phyloP scores from a whole-genome alignment of 2,329 filamentous ascomycete species.

The Cercospora nicotianae region DNA sequence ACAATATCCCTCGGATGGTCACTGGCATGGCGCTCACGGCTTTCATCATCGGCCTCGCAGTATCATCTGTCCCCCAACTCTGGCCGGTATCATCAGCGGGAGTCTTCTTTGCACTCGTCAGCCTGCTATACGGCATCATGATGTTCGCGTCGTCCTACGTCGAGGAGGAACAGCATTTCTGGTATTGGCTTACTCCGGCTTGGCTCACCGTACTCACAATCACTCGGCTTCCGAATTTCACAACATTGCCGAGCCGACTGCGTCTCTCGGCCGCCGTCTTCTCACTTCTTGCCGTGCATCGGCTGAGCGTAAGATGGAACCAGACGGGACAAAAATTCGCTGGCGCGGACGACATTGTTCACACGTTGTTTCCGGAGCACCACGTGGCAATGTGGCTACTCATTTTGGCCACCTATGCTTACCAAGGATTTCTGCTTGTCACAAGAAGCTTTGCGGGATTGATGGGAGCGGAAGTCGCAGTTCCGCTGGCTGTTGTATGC shows the following conservation, averaged over 20 bases:
- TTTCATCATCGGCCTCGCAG: constrained; percentile 44
- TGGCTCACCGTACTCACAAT: constrained; percentile 55
- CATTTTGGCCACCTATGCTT: constrained; percentile 67
- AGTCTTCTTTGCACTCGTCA: constrained; percentile 41
- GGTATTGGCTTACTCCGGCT: constrained; percentile 83
- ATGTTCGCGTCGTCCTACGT: constrained; percentile 99
- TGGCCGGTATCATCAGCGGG: constrained; percentile 49
- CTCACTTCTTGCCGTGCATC: constrained; percentile 58
- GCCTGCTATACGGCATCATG: constrained; percentile 68
- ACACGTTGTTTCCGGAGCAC: constrained; percentile 64
- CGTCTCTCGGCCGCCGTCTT: constrained; percentile 24
- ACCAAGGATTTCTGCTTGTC: constrained; percentile 53
- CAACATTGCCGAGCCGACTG: neutral
- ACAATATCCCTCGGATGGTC: constrained; percentile 67
- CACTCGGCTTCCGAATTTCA: constrained; percentile 11
- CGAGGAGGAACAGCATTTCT: constrained; percentile 97
- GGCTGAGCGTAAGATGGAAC: constrained; percentile 80
- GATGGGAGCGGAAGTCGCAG: constrained; percentile 32
- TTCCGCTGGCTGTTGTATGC: constrained; percentile 44
- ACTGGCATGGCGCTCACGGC: constrained; percentile 47
- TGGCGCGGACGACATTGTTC: constrained; percentile 84
- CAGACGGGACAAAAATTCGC: constrained; percentile 96
- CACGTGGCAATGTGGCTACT: constrained; percentile 72
- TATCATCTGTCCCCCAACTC: constrained; percentile 35
- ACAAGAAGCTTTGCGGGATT: constrained; percentile 33